Base-by-base conservation (phyloP, 140 eudicot genomes). In the Bidens hawaiensis region DNA sequence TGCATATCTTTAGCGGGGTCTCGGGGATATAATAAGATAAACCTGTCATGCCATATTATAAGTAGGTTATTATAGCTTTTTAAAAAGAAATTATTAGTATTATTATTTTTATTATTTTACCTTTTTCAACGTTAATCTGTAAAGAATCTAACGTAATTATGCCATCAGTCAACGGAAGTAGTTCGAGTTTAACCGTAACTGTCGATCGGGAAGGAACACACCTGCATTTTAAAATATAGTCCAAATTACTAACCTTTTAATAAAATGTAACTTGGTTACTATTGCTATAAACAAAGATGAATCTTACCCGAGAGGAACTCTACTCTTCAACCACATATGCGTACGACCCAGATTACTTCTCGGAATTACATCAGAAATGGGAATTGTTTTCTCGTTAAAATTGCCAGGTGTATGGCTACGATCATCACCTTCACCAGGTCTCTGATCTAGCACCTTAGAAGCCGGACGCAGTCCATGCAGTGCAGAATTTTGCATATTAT, bases 291-390 rank as follows among this genome's bases (percentile, higher is more conserved):
- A 23, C 33, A 6, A 41, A 62, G 40, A 24, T 42, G 6, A 46
- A 60, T 6, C 65, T n/a, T 93, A 93, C 99, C 99, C 99, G 18
- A 93, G 69, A 22, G 96, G 99, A 78, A 84, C 95, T 81, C 82
- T 81, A 61, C 94, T 93, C 81, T 93, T 91, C 75, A 93, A 80
- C 96, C 95, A 93, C 70, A 93, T 67, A 74, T 93, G 99, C 18
- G 94, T 88, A 57, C 84, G 70, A 31, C 82, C 91, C 78, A 75
- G 64, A 69, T 83, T 89, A 53, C 76, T 78, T 21, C 67, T 67
- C 22, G 89, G 87, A 54, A 69, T 79, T 18, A 69, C 88, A 62
- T 90, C 83, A 51, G 87, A 62, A 43, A 79, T 26, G 48, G 82
- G 65, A 61, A 65, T 12, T 42, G 71, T 42, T 53, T 78, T 78